These are phyloP conservation scores for Vinca minor DNA, from an alignment of 257 asterid species.

Conservation along the genomic window DNA sequence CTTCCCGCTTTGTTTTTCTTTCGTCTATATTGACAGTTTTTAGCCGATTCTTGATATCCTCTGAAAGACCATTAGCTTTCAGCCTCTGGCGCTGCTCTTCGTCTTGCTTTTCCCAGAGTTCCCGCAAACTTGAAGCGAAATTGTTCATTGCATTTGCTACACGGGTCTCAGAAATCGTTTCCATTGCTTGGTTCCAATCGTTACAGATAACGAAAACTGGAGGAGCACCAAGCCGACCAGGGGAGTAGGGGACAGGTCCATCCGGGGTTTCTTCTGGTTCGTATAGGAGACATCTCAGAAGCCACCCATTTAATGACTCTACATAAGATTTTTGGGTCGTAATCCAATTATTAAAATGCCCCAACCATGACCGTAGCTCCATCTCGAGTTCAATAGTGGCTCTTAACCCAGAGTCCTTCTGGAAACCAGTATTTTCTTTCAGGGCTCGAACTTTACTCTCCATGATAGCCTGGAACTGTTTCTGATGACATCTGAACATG, in stretches of 20 bases:
- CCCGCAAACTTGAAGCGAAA: constrained; percentile 58
- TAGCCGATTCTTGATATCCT: constrained; percentile 51
- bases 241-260: constrained; percentile 79
- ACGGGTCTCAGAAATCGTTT: constrained; percentile 51
- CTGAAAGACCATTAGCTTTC: constrained; percentile 57
- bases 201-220: constrained; percentile 71
- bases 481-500: constrained; percentile 84
- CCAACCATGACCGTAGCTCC: constrained; percentile 79
- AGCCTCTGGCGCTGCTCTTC: constrained; percentile 80
- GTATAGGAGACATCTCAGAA: constrained; percentile 55
- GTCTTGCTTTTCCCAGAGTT: constrained; percentile 77
- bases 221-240: constrained; percentile 86
- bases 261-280: constrained; percentile 69
- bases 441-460: constrained; percentile 75
- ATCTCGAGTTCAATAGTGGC: constrained; percentile 70
- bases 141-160: constrained; percentile 73
- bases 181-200: constrained; percentile 93
- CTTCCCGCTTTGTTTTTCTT: constrained; percentile 28
- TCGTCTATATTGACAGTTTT: constrained; percentile 28
- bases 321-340: constrained; percentile 61
- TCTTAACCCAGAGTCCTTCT: constrained; percentile 46
- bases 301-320: constrained; percentile 79
- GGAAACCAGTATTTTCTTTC: constrained; percentile 48
- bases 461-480: constrained; percentile 89
- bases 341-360: constrained; percentile 68